These are phyloP conservation scores for Tolypocladium capitatum DNA, from an alignment of 2,329 filamentous ascomycete species.

Conservation along the genomic window DNA sequence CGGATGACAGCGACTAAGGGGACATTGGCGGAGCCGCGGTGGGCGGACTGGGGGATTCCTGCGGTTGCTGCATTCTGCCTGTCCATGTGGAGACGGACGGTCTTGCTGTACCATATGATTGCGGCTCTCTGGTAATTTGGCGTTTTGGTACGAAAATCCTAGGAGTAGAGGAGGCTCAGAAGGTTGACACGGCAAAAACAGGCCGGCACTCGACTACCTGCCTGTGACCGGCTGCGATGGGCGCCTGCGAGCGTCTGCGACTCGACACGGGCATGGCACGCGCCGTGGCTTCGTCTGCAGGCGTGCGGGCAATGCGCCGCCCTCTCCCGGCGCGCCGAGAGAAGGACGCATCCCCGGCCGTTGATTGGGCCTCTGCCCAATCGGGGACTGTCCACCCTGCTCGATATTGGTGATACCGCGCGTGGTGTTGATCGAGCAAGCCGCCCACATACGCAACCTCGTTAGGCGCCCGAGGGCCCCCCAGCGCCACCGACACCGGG, in stretches of 20 bases:
- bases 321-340: no score
- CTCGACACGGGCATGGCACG: no score
- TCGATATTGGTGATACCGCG: not conserved
- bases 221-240: not conserved
- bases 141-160: constrained; percentile 9
- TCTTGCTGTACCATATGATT: constrained; percentile 9
- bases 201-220: not conserved
- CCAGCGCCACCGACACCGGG: not conserved
- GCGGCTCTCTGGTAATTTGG: constrained; percentile 8
- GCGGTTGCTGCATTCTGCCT: constrained; percentile 1
- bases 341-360: no score
- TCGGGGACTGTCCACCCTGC: not conserved
- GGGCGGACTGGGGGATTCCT: constrained; percentile 2
- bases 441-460: not conserved
- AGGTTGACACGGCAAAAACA: not conserved
- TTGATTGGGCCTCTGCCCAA: not conserved
- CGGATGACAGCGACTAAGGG: constrained; percentile 20
- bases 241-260: no score
- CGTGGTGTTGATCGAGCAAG: not conserved
- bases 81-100: constrained; percentile 9
- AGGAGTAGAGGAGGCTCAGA: constrained; percentile 2
- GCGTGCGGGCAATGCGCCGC: no score
- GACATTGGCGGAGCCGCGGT: not conserved
- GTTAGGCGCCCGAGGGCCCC: not conserved
- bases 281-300: no score